Base-by-base conservation (phyloP, 2,329 filamentous ascomycete species). In the Aspergillus oerlinghausenensis region DNA sequence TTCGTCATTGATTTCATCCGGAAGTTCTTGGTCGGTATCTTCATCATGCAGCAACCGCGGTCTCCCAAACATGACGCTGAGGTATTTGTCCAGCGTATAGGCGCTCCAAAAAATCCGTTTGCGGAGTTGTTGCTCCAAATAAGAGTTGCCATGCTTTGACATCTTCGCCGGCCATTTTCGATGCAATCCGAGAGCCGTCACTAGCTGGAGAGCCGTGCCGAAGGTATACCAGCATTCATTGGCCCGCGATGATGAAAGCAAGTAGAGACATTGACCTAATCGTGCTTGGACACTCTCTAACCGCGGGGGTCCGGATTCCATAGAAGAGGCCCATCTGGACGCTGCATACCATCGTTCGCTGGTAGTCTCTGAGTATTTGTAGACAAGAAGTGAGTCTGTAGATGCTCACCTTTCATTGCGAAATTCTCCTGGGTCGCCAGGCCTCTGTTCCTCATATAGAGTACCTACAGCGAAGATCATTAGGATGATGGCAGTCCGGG, bases 201-300 rank as follows among this genome's bases (percentile, higher is more conserved):
- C 70, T 7, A 85, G 75, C 51, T 83, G 82, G 8, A 83, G 71
- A 0, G 80, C 77, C 2, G 78, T 84, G 0, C 84, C 83, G 63
- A 86, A 86, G 2, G 79, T 73, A 63, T 82, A 84, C 82, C 83
- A 86, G 19, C 81, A 83, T 43, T 84, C 80, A 54, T 85, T 86
- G 63, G 84, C 80, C 0, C 84, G 76, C 1, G 83, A 84, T 0
- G 84, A 84, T 3, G 79, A 80, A 0, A 86, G 73, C 21, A 86
- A 73, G 58, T 84, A 86, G 5, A 85, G 74, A 11, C 82, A 83
- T 60, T 85, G 82, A 1, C 84, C 75, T 0, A 86, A 67, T 28
- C 82, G 75, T 21, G 81, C 82, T 65, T 87, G 84, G 0, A 83
- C 82, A 0, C 80, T 82, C 42, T 85, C 81, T 1, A 86, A 61